These are phyloP conservation scores for Biscogniauxia mediterranea DNA, from an alignment of 2,329 filamentous ascomycete species.

Conservation along the genomic window DNA sequence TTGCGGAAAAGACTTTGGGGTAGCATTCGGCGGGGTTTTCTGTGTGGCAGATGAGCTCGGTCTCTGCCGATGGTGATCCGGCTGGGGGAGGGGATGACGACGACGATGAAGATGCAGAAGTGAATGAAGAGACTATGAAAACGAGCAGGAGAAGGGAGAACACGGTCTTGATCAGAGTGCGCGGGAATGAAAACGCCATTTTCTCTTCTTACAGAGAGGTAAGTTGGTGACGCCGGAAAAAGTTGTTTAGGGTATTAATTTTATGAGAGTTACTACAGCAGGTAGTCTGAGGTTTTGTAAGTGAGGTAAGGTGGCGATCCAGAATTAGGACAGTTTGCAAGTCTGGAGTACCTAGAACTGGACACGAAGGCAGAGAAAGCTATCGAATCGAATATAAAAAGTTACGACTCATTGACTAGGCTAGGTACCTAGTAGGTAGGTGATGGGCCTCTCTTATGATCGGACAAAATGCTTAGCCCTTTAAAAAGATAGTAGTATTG, in stretches of 20 bases:
- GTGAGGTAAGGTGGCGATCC: constrained; percentile 25
- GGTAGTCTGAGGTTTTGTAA: constrained; percentile 13
- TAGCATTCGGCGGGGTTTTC: constrained; percentile 62
- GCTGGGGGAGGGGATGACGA: constrained; percentile 21
- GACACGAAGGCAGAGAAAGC: constrained; percentile 24
- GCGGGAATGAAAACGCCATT: constrained; percentile 19
- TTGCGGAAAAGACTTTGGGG: constrained; percentile 61
- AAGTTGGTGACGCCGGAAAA: no score
- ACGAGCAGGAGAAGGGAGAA: constrained; percentile 18
- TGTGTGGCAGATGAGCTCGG: constrained; percentile 65
- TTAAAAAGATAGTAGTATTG: neutral
- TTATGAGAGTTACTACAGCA: neutral
- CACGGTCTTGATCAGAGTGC: constrained; percentile 14
- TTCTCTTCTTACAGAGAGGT: constrained; percentile 2
- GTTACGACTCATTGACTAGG: neutral
- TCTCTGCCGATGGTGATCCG: constrained; percentile 37
- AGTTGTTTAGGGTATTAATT: no score
- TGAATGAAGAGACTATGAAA: constrained; percentile 21
- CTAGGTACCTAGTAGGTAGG: neutral
- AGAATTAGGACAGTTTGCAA: constrained; percentile 33
- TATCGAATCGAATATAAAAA: constrained; percentile 11
- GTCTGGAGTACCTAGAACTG: constrained; percentile 23
- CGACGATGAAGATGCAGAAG: constrained; percentile 30
- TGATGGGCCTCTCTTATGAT: neutral
- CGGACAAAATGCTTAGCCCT: neutral